Conservation (phyloP, 1,284 basidiomycete species). For the Gomphus bonarii region DNA sequence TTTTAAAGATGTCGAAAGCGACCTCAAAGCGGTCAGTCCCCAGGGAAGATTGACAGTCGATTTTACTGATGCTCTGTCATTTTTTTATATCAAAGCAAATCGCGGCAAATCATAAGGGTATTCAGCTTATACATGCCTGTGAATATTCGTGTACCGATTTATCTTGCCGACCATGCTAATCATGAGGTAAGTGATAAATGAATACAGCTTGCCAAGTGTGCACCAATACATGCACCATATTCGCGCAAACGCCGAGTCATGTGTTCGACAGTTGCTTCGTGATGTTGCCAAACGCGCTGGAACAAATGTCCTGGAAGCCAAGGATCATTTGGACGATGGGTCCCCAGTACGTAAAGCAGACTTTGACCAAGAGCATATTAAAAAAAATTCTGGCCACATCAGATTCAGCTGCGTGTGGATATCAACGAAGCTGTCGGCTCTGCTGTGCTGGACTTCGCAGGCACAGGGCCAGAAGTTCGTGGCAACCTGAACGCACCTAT, state of each 20-base stretch:
- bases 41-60: slow-evolving; percentile 7
- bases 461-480: slow-evolving; percentile 82
- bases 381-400: not conserved
- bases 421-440: slow-evolving; percentile 73
- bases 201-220: slow-evolving; percentile 81
- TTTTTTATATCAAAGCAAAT: slow-evolving; percentile 86
- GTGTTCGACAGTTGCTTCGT: slow-evolving; percentile 76
- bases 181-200: slow-evolving; percentile 55
- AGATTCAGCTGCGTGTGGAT: slow-evolving; percentile 74
- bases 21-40: slow-evolving; percentile 71
- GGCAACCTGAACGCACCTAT: slow-evolving; percentile 88
- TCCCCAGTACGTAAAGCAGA: slow-evolving; percentile 57
- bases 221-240: slow-evolving; percentile 93
- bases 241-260: slow-evolving; percentile 81
- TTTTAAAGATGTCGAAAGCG: slow-evolving; percentile 83
- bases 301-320: slow-evolving; percentile 54
- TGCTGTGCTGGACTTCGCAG: slow-evolving; percentile 84
- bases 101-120: slow-evolving; percentile 92
- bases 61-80: not conserved
- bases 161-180: not conserved
- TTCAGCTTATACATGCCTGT: slow-evolving; percentile 73
- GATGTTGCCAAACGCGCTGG: slow-evolving; percentile 65
- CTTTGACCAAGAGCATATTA: too few species aligned
- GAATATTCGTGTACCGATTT: slow-evolving; percentile 18
- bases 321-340: slow-evolving; percentile 84